Conservation (phyloP, 2,329 filamentous ascomycete genomes). For the Fusarium sp. region DNA sequence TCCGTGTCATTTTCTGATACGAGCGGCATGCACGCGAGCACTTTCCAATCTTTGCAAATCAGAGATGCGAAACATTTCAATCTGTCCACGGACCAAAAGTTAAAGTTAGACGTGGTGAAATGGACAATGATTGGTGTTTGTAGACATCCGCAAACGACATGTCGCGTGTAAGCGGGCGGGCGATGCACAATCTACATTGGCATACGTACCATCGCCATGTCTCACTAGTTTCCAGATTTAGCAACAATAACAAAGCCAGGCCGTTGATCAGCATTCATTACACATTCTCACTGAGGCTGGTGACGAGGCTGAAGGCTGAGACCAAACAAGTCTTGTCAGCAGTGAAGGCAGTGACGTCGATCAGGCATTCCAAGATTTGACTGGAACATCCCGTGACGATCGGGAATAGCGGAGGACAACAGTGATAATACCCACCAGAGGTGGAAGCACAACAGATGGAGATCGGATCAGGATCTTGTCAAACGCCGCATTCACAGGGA, state of each 20-base stretch:
- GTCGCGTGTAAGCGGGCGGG: constrained; percentile 35
- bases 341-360: constrained; percentile 35
- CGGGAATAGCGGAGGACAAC: constrained; percentile 19
- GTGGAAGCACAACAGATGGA: constrained; percentile 2
- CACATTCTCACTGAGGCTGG: constrained; percentile 21
- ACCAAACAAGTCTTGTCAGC: constrained; percentile 29
- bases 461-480: constrained; percentile 25
- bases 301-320: constrained; percentile 35
- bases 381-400: constrained; percentile 24
- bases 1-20: constrained; percentile 17
- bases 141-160: constrained; percentile 12
- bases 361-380: constrained; percentile 12
- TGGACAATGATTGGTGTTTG: constrained; percentile 15
- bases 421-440: constrained; percentile 26
- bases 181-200: constrained; percentile 8
- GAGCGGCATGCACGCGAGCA: constrained; percentile 39
- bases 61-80: constrained; percentile 25
- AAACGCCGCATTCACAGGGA: constrained; percentile 10
- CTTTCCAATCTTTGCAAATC: constrained; percentile 26
- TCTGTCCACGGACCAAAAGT: constrained; percentile 29
- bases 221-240: constrained; percentile 24
- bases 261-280: neutral
- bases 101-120: constrained; percentile 8
- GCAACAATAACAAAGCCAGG: constrained; percentile 9
- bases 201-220: neutral